phyloP scores from a whole-genome alignment of 2,329 filamentous ascomycete genomes.

The Microascus cirrosus region DNA sequence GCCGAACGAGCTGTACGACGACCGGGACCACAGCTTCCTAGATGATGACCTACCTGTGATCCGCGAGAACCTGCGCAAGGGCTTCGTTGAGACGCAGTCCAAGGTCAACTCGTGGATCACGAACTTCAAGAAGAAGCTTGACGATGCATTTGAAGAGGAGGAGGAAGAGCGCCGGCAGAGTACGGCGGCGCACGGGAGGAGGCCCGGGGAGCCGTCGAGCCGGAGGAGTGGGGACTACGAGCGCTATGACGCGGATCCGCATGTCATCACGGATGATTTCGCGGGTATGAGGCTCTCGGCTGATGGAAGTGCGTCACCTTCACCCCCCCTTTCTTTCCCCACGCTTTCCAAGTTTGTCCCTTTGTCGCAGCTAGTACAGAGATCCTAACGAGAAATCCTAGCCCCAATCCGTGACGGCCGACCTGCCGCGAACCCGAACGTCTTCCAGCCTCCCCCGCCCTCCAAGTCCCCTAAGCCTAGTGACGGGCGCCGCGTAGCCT shows the following conservation, averaged over 20 bases:
- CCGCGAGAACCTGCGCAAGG: constrained; percentile 84
- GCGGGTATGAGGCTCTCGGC: constrained; percentile 52
- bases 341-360: not conserved
- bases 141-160: constrained; percentile 73
- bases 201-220: constrained; percentile 45
- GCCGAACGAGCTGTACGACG: constrained; percentile 44
- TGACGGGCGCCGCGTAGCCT: constrained; percentile 42
- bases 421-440: constrained; percentile 62
- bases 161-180: constrained; percentile 16
- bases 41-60: constrained; percentile 94
- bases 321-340: not conserved
- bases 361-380: not conserved
- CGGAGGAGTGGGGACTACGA: constrained; percentile 78
- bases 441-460: constrained; percentile 60
- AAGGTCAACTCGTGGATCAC: constrained; percentile 91
- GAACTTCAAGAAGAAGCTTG: constrained; percentile 83
- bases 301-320: constrained; percentile 46
- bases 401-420: constrained; percentile 44
- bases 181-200: constrained; percentile 24
- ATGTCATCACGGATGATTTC: constrained; percentile 85
- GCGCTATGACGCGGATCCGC: constrained; percentile 88
- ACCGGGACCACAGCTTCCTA: constrained; percentile 79
- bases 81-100: constrained; percentile 85
- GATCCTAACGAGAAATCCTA: constrained; percentile 17
- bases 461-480: constrained; percentile 37